Evolutionary conservation across 148 eudicot genomes (phyloP).

Genomic region (Salicornia ramosissima): DNA sequence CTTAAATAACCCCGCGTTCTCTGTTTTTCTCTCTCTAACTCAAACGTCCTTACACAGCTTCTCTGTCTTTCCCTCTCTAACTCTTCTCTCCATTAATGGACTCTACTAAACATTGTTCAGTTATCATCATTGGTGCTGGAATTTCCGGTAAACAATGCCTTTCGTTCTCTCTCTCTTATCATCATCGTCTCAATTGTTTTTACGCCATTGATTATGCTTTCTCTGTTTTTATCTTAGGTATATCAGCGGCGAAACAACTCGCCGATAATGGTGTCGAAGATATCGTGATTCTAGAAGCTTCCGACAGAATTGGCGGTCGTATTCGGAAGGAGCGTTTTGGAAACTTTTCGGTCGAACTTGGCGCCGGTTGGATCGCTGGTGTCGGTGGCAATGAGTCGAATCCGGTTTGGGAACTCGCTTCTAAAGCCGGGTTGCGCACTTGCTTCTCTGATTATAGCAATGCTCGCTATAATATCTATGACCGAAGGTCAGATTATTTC

Average conservation of each 20-base stretch:
- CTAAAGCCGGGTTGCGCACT: slow-evolving; percentile 52
- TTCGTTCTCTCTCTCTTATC: background rate
- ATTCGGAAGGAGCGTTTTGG: slow-evolving; percentile 56
- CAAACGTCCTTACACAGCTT: background rate
- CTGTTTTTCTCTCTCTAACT: background rate
- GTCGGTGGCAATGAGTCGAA: slow-evolving; percentile 69
- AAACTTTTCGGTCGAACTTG: slow-evolving; percentile 75
- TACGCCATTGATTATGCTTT: background rate
- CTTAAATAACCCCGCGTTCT: background rate
- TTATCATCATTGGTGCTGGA: slow-evolving; percentile 84
- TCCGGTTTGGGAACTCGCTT: slow-evolving; percentile 81
- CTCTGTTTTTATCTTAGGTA: slow-evolving; percentile 34
- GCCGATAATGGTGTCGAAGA: slow-evolving; percentile 81
- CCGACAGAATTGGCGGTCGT: slow-evolving; percentile 73
- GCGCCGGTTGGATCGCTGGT: slow-evolving; percentile 95
- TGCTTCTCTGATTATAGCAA: slow-evolving; percentile 77
- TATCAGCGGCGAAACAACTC: slow-evolving; percentile 69
- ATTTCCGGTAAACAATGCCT: slow-evolving; percentile 48
- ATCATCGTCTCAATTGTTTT: background rate
- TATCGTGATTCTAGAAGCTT: slow-evolving; percentile 64
- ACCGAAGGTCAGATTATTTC: slow-evolving; percentile 35
- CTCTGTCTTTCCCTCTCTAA: background rate
- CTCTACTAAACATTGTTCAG: slow-evolving; percentile 46
- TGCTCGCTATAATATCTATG: slow-evolving; percentile 89
- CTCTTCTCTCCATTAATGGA: slow-evolving; percentile 46